A percentile compares a stretch with the other conserved stretches of the same genome.
phyloP scores from a whole-genome alignment of 2,329 filamentous ascomycete species.

The Trichophyton simii region DNA sequence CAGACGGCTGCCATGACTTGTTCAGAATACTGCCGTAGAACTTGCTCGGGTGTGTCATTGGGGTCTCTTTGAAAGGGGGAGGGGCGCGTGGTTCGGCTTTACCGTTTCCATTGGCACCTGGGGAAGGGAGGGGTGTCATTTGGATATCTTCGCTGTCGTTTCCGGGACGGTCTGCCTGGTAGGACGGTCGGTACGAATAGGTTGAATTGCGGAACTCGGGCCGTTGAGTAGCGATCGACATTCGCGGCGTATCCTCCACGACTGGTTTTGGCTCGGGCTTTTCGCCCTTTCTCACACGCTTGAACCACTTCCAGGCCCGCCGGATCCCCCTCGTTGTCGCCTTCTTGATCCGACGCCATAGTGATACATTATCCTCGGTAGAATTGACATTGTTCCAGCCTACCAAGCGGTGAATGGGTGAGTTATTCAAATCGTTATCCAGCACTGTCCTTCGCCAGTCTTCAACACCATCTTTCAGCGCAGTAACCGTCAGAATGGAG shows the following conservation, averaged over 20 bases:
- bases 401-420: slow-evolving; percentile 76
- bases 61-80: not conserved
- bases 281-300: slow-evolving; percentile 38
- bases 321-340: slow-evolving; percentile 54
- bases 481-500: slow-evolving; percentile 76
- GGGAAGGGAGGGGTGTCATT: slow-evolving; percentile 90
- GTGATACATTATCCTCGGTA: slow-evolving; percentile 67
- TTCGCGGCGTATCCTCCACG: slow-evolving; percentile 39
- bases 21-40: slow-evolving; percentile 60
- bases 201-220: slow-evolving; percentile 43
- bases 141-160: slow-evolving; percentile 59
- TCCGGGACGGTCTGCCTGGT: slow-evolving; percentile 35
- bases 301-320: slow-evolving; percentile 43
- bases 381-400: slow-evolving; percentile 93
- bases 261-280: slow-evolving; percentile 20
- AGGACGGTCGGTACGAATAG: slow-evolving; percentile 41
- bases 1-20: slow-evolving; percentile 49
- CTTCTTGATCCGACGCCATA: slow-evolving; percentile 87
- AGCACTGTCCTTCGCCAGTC: slow-evolving; percentile 85
- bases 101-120: slow-evolving; percentile 22
- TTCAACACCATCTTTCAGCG: slow-evolving; percentile 89
- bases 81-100: not conserved
- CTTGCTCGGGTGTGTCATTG: not conserved
- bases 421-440: slow-evolving; percentile 92
- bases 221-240: slow-evolving; percentile 53